phyloP scores from a whole-genome alignment of 202 grass and related monocot genomes.

The Setaria italica region DNA sequence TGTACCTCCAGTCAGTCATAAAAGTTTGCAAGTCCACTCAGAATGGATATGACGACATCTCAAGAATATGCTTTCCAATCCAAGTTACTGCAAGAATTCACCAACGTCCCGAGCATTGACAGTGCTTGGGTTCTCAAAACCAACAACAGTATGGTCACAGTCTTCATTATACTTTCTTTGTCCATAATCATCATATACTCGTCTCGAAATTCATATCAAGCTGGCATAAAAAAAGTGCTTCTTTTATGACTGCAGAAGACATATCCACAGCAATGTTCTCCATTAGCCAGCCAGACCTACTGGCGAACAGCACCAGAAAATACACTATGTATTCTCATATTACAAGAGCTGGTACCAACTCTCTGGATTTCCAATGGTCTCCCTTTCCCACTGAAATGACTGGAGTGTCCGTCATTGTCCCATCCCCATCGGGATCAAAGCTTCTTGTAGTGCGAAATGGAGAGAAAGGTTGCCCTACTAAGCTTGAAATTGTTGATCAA shows the following conservation, averaged over 20 bases:
- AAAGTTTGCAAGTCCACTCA: conserved; percentile 31
- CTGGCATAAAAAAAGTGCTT: not conserved
- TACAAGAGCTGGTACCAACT: conserved; percentile 43
- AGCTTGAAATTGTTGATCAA: conserved; percentile 69
- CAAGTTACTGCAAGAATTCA: conserved; percentile 75
- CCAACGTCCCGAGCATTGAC: conserved; percentile 63
- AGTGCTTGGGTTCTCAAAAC: conserved; percentile 84
- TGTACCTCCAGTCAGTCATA: conserved; percentile 22
- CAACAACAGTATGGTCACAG: conserved; percentile 43
- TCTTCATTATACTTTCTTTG: not conserved
- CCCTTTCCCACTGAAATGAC: conserved; percentile 85
- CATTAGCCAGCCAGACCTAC: conserved; percentile 61
- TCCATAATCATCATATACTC: not conserved
- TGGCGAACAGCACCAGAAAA: conserved; percentile 70
- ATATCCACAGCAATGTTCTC: conserved; percentile 75
- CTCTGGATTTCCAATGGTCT: conserved; percentile 74
- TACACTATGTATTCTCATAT: conserved; percentile 69
- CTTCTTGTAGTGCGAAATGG: conserved; percentile 79
- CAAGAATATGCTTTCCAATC: conserved; percentile 74
- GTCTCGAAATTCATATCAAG: conserved; percentile 19
- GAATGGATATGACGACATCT: conserved; percentile 55
- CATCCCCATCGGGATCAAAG: conserved; percentile 74
- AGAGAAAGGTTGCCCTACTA: conserved; percentile 68
- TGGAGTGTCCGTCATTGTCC: conserved; percentile 60
- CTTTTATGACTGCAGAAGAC: conserved; percentile 54